Conservation (phyloP, 2,329 filamentous ascomycete species). For the Botrytis fragariae region DNA sequence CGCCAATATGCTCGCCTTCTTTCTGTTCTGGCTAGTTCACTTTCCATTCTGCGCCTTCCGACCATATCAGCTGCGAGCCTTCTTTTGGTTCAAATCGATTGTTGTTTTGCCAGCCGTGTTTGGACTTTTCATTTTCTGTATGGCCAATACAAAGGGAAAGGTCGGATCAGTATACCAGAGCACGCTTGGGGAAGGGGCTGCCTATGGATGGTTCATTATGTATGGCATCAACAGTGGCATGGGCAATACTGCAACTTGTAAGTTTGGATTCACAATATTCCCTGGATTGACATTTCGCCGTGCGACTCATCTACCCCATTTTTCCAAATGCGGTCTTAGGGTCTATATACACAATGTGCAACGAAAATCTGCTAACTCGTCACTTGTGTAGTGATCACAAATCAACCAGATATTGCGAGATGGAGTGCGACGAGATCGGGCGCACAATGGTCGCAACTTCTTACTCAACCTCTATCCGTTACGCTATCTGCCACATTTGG, state of each 20-base stretch:
- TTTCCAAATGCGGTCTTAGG: too few relatives aligned
- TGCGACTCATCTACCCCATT: neutral
- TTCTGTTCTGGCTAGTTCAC: conserved; percentile 55
- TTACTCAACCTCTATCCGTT: conserved; percentile 34
- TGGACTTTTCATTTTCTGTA: conserved; percentile 43
- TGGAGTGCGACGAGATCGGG: conserved; percentile 36
- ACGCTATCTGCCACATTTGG: conserved; percentile 29
- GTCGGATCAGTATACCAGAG: conserved; percentile 31
- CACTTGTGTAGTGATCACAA: conserved; percentile 38
- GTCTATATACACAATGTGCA: neutral
- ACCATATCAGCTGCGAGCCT: conserved; percentile 45
- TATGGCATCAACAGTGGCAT: conserved; percentile 43
- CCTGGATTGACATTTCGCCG: neutral
- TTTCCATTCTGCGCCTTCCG: conserved; percentile 47
- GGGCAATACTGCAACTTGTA: conserved; percentile 40
- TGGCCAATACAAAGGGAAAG: conserved; percentile 41
- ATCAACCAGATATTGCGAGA: conserved; percentile 47
- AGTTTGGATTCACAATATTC: neutral
- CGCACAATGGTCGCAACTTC: conserved; percentile 44
- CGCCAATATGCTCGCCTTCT: conserved; percentile 46
- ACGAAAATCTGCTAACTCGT: neutral
- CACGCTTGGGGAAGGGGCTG: conserved; percentile 23
- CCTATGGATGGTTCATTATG: conserved; percentile 41
- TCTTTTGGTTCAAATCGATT: conserved; percentile 40
- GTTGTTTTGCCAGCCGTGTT: conserved; percentile 42